Base-by-base conservation (phyloP, 2,329 filamentous ascomycete species). In the Epichloe amarillans region DNA sequence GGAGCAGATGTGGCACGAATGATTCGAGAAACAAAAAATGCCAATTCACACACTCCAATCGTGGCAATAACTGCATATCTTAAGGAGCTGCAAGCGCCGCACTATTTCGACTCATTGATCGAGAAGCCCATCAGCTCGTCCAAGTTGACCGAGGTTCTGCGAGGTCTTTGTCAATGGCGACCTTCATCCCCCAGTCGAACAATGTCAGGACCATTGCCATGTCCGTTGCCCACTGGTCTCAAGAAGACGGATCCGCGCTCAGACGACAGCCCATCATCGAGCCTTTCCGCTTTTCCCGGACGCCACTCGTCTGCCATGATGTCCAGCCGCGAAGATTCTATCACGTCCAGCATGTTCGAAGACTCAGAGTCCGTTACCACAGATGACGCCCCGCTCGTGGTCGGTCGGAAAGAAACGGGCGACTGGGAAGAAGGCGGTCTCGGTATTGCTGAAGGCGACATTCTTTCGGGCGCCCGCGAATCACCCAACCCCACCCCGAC, bases 51-150 rank as follows among this genome's bases (percentile, higher is more conserved):
- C 59, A 98, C 93, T 0, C 93, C 93, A 0, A 95, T 98, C 54
- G 88, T 98, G 51, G 90, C 89, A 46, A 91, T 98, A 36, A 98
- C 93, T 3, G 91, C 93, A 6, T 98, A 98, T 65, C 73, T 98
- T n/a, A 97, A 97, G 64, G 93, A 98, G 62, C 74, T 98, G 2
- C 90, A 93, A 58, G 89, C 90, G 53, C 88, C 88, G 3, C 91
- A 98, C 68, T 88, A 96, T 66, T 98, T 98, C 62, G 90, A 97
- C 64, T 88, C 87, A 1, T 73, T 98, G 48, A 88, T 98, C 49
- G 90, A 98, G 67, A 98, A 98, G 68, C 93, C 93, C 26, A 94
- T 95, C 37, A 97, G 91, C 39, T 83, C 88, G 42, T 86, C 86
- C 3, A 97, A 97, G 67, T 69, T 98, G 47, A 88, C 83, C 0